Percentiles rank a stretch among this genome's conserved stretches.
Evolutionary conservation across 2,329 filamentous ascomycete species (phyloP).

Genomic region (Colletotrichum sp.): DNA sequence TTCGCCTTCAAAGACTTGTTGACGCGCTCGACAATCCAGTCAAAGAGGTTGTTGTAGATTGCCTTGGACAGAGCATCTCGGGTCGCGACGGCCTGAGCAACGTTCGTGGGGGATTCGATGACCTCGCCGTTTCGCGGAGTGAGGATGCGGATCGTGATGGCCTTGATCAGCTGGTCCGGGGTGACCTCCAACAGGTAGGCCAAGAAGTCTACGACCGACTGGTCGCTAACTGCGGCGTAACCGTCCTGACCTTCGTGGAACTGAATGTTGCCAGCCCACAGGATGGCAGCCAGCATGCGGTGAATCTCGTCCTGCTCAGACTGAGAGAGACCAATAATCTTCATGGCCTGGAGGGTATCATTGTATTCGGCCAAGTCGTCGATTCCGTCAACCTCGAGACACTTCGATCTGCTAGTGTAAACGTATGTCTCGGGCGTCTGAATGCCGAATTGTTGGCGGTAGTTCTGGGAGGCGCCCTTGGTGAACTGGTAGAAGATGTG

Average conservation of each 20-base stretch:
- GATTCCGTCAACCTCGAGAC: constrained; percentile 91
- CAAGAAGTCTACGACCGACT: constrained; percentile 92
- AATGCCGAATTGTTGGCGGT: constrained; percentile 86
- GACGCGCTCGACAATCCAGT: constrained; percentile 95
- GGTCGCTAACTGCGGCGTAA: constrained; percentile 85
- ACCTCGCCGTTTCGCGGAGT: constrained; percentile 70
- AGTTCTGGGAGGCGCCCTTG: constrained; percentile 87
- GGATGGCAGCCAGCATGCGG: constrained; percentile 86
- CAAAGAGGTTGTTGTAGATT: constrained; percentile 97
- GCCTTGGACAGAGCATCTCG: constrained; percentile 91
- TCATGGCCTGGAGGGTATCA: constrained; percentile 94
- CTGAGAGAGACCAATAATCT: constrained; percentile 86
- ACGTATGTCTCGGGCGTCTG: constrained; percentile 92
- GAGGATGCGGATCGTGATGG: constrained; percentile 87
- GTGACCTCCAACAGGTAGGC: constrained; percentile 93
- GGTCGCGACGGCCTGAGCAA: constrained; percentile 83
- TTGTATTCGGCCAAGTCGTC: constrained; percentile 89
- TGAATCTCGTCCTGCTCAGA: constrained; percentile 95
- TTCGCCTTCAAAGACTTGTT: constrained; percentile 86
- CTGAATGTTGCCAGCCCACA: constrained; percentile 95
- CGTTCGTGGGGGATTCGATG: constrained; percentile 81
- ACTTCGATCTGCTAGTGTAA: constrained; percentile 94
- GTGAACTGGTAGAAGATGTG: constrained; percentile 99
- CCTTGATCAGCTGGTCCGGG: constrained; percentile 79
- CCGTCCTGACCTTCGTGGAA: constrained; percentile 90